Conservation (phyloP, 495 filamentous ascomycete species). For the Xylaria longipes region DNA sequence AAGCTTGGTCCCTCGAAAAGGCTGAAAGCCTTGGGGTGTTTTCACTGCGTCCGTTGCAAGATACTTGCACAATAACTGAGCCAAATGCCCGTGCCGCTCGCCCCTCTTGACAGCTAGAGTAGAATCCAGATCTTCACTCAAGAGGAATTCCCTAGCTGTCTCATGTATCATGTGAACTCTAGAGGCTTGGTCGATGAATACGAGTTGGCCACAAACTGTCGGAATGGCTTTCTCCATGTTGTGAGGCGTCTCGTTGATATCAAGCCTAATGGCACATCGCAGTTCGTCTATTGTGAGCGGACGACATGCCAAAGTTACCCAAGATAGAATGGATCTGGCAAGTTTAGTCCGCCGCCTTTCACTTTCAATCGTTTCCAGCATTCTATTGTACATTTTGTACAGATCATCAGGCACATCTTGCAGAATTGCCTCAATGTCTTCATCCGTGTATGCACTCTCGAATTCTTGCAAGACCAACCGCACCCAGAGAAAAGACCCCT, state of each 20-base stretch:
- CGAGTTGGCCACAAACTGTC: conserved; percentile 40
- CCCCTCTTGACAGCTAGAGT: conserved; percentile 27
- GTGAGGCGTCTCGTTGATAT: conserved; percentile 35
- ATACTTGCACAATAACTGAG: conserved; percentile 32
- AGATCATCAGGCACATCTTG: conserved; percentile 37
- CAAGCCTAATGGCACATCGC: conserved; percentile 36
- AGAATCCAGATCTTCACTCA: conserved; percentile 21
- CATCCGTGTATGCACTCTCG: conserved; percentile 36
- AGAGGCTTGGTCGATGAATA: conserved; percentile 33
- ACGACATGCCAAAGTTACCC: conserved; percentile 35
- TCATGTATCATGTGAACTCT: conserved; percentile 43
- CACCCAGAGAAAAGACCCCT: conserved; percentile 45
- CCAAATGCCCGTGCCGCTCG: conserved; percentile 34
- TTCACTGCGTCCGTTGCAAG: conserved; percentile 30
- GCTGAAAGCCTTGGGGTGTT: conserved; percentile 16
- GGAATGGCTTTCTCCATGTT: conserved; percentile 38
- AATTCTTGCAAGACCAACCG: conserved; percentile 43
- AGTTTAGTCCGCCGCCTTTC: conserved; percentile 32
- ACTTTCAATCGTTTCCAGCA: conserved; percentile 34
- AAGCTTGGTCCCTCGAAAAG: conserved; percentile 17
- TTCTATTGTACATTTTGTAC: conserved; percentile 37
- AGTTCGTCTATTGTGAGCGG: conserved; percentile 41
- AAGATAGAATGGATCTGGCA: conserved; percentile 39
- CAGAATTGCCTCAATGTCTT: conserved; percentile 39
- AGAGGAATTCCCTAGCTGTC: conserved; percentile 44